Evolutionary conservation across 148 eudicot species (phyloP), one percentile per base, ranked within the genome.

Genomic region (Pouteria glomerata): DNA sequence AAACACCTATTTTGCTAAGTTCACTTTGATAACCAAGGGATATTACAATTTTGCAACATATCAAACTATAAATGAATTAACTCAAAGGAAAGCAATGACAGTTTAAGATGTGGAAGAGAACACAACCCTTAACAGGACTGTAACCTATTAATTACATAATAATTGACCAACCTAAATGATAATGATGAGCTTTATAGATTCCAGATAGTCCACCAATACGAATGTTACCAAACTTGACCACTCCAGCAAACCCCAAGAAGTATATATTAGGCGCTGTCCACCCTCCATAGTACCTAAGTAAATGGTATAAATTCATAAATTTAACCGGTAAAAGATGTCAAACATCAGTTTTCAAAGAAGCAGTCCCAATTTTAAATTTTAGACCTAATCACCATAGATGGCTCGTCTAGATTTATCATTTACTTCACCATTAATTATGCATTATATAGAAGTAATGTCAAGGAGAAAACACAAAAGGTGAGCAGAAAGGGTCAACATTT

Each of bases 191-290:
- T 63, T 95, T 95, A 81, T 92, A 95, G 47, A 95, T 95, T 80
- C 99, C 99, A 24, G 99, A 95, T 68, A 95, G 78, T 63, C 99
- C 99, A 78, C 97, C 99, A 71, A 95, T 92, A 52, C 99, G 90
- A 63, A 95, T 77, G 68, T 79, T 90, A 35, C 99, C 97, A 82
- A 91, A 95, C 85, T 92, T 95, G 80, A 95, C 82, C 68, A 95
- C 86, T 80, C 99, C 99, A 30, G 96, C 91, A 87, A 86, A 88
- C 59, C 97, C 99, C 81, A 95, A 79, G 87, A 95, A 95, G 81
- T 88, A 95, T 72, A 95, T 95, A 75, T 92, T 75, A 71, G 97
- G 96, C 48, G 99, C 99, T 29, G 84, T 89, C 99, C 99, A 95
- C 83, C 99, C 99, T 79, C 99, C 99, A 76, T 95, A 95, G 81